Base-by-base conservation (phyloP, 2,329 filamentous ascomycete species). In the Xylariaceae sp. region DNA sequence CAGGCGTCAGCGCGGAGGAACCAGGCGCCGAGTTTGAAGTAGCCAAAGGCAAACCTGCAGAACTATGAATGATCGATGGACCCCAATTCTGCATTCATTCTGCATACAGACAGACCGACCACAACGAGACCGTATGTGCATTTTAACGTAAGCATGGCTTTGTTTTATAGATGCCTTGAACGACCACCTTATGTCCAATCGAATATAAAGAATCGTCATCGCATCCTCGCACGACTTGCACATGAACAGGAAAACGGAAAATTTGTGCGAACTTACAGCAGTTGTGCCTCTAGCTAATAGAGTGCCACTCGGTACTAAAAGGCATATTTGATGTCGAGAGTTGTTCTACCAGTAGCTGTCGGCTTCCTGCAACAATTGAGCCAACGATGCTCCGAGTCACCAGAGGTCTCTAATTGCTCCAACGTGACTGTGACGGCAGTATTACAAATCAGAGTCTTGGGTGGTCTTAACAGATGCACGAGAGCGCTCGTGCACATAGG, bases 1-100 rank as follows among this genome's bases (percentile, higher is more conserved):
- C 32, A 45, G 32, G 30, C 44, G 52, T 60, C 55, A 58, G 58
- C 58, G 46, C 55, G 52, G 51, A 50, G 30, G 46, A 58, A 60
- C 44, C 35, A 44, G 52, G 46, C 41, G 27, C 55, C 58, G 40
- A 30, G n/a, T 18, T 32, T 29, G 26, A 21, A 30, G 29, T 9
- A n/a, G 36, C 18, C 32, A 18, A 40, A 26, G 29, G 15, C 23
- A 33, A 11, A 23, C 36, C 27, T 33, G 30, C 21, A 29, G 33
- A n/a, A 26, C 4, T 18, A 29, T 11, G 30, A 33, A 26, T 33
- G 40, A 35, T 4, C 30, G 21, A 21, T 32, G 24, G 20, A 21
- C 32, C 36, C 9, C 15, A 21, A 21, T 16, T 35, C 32, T 48
- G 15, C 23, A 20, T 26, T 26, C 8, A 13, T 16, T 11, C 26